phyloP scores from a whole-genome alignment of 495 filamentous ascomycete genomes.

The Penicillium diatomitis region DNA sequence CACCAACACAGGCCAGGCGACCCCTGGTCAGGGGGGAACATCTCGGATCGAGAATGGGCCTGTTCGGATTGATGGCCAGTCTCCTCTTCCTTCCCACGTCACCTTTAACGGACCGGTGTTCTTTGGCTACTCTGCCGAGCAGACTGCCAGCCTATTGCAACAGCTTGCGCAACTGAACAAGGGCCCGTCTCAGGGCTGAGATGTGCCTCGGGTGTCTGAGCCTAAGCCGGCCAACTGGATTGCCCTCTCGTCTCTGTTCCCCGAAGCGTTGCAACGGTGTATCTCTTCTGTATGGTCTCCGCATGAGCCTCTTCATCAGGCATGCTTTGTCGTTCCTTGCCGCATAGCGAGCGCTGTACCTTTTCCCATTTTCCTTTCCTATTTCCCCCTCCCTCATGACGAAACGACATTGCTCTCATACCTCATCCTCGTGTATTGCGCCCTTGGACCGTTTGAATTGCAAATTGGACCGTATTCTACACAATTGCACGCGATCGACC shows the following conservation, averaged over 20 bases:
- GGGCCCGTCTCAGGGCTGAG: too few species aligned
- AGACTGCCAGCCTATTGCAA: constrained; percentile 62
- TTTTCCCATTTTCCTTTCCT: background rate
- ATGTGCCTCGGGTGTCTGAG: too few species aligned
- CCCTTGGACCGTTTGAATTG: too few species aligned
- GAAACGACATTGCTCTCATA: too few species aligned
- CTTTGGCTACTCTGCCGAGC: constrained; percentile 75
- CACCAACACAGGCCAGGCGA: background rate
- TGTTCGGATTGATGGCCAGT: constrained; percentile 1
- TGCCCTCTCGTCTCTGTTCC: background rate
- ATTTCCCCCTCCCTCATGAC: background rate
- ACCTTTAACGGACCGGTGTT: constrained; percentile 84
- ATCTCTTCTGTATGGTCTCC: background rate
- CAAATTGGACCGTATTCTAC: too few species aligned
- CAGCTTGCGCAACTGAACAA: constrained; percentile 24
- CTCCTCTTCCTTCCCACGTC: constrained; percentile 44
- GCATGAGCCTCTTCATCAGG: background rate
- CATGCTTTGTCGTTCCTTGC: background rate
- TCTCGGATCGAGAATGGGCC: constrained; percentile 10
- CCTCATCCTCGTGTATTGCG: too few species aligned
- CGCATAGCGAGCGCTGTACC: constrained; percentile 4
- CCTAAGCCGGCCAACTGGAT: background rate
- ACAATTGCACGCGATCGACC: too few species aligned
- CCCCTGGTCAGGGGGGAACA: background rate
- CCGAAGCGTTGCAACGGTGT: background rate